Evolutionary conservation across 768 basidiomycete genomes (phyloP).

Genomic region (Leccinum longicurvipes): DNA sequence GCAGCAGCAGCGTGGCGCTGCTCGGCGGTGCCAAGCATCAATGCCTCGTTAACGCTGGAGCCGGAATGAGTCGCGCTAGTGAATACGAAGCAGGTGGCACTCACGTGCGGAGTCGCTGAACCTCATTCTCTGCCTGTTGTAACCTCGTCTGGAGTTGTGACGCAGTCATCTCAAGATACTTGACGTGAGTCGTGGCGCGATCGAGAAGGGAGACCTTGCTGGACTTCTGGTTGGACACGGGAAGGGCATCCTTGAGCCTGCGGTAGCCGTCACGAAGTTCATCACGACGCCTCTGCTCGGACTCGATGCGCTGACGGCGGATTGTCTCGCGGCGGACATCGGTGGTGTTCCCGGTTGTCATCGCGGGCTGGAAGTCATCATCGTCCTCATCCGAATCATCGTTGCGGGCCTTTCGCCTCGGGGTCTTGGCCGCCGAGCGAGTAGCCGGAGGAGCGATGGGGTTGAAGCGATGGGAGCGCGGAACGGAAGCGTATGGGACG

Average conservation of each 20-base stretch:
- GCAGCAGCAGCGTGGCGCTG: slow-evolving; percentile 61
- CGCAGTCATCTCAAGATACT: slow-evolving; percentile 79
- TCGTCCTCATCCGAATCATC: slow-evolving; percentile 72
- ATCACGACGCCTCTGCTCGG: slow-evolving; percentile 87
- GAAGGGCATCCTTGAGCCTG: slow-evolving; percentile 86
- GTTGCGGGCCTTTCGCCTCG: slow-evolving; percentile 46
- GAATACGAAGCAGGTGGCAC: slow-evolving; percentile 12
- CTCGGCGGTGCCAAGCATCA: slow-evolving; percentile 83
- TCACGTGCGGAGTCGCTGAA: slow-evolving; percentile 68
- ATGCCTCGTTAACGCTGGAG: slow-evolving; percentile 74
- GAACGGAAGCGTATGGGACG: slow-evolving; percentile 59
- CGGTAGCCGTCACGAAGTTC: slow-evolving; percentile 92
- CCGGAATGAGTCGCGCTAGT: background rate
- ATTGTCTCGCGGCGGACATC: slow-evolving; percentile 86
- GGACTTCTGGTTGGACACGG: slow-evolving; percentile 87
- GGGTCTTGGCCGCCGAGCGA: slow-evolving; percentile 52
- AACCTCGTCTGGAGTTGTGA: slow-evolving; percentile 72
- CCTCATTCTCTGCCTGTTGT: slow-evolving; percentile 76
- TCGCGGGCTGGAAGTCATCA: slow-evolving; percentile 66
- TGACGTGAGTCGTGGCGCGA: slow-evolving; percentile 83
- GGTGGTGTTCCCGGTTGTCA: slow-evolving; percentile 42
- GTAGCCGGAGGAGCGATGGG: slow-evolving; percentile 55
- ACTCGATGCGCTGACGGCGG: slow-evolving; percentile 90
- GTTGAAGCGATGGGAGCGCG: slow-evolving; percentile 77
- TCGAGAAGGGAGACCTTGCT: slow-evolving; percentile 91